phyloP scores from a whole-genome alignment of 495 filamentous ascomycete genomes.

The Tuber umbilicatum region DNA sequence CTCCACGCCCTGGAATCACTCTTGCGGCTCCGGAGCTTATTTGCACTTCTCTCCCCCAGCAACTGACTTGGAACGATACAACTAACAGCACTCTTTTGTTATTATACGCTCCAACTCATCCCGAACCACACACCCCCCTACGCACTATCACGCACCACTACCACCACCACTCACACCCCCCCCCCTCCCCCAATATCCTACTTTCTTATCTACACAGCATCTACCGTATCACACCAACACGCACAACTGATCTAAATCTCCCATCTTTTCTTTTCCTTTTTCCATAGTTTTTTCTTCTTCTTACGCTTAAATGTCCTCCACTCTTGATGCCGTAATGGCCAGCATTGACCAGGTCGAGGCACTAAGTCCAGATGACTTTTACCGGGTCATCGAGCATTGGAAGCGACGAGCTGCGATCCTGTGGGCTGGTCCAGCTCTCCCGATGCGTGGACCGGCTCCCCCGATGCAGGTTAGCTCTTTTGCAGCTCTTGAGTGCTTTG shows the following conservation, averaged over 20 bases:
- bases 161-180: neutral
- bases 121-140: slow-evolving; percentile 1
- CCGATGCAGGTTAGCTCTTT: slow-evolving; percentile 22
- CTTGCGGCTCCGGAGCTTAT: slow-evolving; percentile 39
- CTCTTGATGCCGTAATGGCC: slow-evolving; percentile 32
- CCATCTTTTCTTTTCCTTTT: neutral
- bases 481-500: slow-evolving; percentile 4
- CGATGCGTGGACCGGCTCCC: slow-evolving; percentile 35
- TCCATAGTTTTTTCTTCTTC: neutral
- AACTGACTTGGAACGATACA: slow-evolving; percentile 23
- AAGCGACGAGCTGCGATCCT: slow-evolving; percentile 37
- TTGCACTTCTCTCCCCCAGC: slow-evolving; percentile 25
- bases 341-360: slow-evolving; percentile 37
- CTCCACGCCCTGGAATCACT: slow-evolving; percentile 1
- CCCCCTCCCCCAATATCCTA: neutral
- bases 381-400: slow-evolving; percentile 37
- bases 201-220: neutral
- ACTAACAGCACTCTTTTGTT: slow-evolving; percentile 8
- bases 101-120: neutral
- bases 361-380: slow-evolving; percentile 32
- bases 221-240: neutral
- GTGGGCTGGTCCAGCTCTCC: slow-evolving; percentile 32
- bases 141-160: slow-evolving; percentile 3
- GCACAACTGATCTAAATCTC: neutral
- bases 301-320: slow-evolving; percentile 31